phyloP scores from a whole-genome alignment of 1,284 basidiomycete species.

The Polyporus tsugae region DNA sequence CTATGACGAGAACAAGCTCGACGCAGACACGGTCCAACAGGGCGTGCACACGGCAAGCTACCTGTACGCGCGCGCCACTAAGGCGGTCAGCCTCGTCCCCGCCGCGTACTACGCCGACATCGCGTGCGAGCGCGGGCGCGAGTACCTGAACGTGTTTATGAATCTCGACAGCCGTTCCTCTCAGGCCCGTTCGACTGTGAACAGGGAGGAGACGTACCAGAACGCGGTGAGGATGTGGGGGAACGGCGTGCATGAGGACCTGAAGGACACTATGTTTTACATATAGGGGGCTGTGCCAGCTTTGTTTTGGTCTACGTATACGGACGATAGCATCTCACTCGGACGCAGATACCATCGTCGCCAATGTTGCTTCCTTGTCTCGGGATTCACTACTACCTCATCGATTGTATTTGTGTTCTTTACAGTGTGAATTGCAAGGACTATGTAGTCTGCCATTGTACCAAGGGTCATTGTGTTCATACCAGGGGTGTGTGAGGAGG shows the following conservation, averaged over 20 bases:
- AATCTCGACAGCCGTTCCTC: slow-evolving; percentile 46
- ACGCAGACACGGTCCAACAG: slow-evolving; percentile 73
- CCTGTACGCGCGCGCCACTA: slow-evolving; percentile 78
- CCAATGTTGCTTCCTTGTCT: too few species aligned
- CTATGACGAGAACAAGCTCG: slow-evolving; percentile 73
- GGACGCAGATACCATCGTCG: background rate
- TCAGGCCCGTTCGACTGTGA: slow-evolving; percentile 45
- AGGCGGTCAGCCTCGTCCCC: slow-evolving; percentile 78
- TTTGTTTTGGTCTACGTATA: too few species aligned
- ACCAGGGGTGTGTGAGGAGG: too few species aligned
- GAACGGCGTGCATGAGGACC: slow-evolving; percentile 62
- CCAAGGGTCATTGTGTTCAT: too few species aligned
- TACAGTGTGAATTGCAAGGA: too few species aligned
- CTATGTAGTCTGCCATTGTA: too few species aligned
- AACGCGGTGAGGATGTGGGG: slow-evolving; percentile 68
- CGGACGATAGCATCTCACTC: background rate
- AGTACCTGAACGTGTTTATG: slow-evolving; percentile 74
- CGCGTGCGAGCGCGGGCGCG: slow-evolving; percentile 77
- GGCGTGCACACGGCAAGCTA: slow-evolving; percentile 72
- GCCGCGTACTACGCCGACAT: slow-evolving; percentile 82
- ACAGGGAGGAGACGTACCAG: slow-evolving; percentile 55
- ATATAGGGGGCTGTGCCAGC: slow-evolving; percentile 47
- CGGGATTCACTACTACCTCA: background rate
- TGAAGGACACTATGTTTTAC: slow-evolving; percentile 77
- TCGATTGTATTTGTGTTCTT: background rate